Conservation (phyloP, 1,139 yeast genomes). For the Yamadazyma oceani region DNA sequence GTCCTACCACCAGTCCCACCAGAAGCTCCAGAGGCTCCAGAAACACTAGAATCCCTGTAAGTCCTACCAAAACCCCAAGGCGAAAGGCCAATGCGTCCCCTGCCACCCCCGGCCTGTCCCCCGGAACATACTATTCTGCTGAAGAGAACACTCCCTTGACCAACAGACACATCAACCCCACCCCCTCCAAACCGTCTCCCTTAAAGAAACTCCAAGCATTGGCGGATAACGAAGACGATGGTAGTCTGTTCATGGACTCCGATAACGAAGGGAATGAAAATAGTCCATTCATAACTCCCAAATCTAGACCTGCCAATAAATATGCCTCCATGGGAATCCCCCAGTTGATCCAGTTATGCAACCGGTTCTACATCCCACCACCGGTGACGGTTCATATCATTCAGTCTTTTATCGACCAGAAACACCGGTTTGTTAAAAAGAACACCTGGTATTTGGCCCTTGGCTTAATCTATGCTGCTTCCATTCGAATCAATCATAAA, state of each 20-base stretch:
- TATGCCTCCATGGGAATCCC: constrained; percentile 23
- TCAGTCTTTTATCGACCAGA: constrained; percentile 50
- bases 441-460: constrained; percentile 71
- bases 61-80: too few species aligned
- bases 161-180: too few species aligned
- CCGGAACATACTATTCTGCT: constrained; percentile 4
- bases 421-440: constrained; percentile 49
- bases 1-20: neutral
- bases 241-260: neutral
- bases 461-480: constrained; percentile 63
- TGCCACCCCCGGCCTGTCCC: constrained; percentile 7
- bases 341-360: constrained; percentile 59
- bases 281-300: constrained; percentile 9
- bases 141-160: constrained; percentile 1
- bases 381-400: constrained; percentile 50
- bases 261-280: neutral
- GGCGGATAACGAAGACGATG: constrained; percentile 5
- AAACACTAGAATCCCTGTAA: too few species aligned
- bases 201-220: constrained; percentile 14
- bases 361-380: constrained; percentile 60
- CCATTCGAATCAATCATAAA: constrained; percentile 52
- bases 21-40: too few species aligned
- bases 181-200: constrained; percentile 16
- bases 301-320: constrained; percentile 1
- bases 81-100: constrained; percentile 1